phyloP scores from a whole-genome alignment of 257 asterid genomes.

The Cynanchum wilfordii region DNA sequence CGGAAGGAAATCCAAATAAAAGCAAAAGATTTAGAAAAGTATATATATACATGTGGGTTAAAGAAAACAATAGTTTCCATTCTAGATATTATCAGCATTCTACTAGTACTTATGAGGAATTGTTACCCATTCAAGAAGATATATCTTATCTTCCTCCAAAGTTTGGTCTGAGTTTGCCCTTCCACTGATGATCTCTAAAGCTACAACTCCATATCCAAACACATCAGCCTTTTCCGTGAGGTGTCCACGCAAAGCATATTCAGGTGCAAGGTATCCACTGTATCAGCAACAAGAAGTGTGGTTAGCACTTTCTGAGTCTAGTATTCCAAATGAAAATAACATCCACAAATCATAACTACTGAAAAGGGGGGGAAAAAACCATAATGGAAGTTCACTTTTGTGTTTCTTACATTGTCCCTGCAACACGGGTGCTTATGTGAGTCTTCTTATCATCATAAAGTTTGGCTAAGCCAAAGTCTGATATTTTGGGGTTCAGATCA shows the following conservation, averaged over 20 bases:
- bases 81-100: not conserved
- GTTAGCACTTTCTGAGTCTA: not conserved
- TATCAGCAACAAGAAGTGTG: not conserved
- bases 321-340: not conserved
- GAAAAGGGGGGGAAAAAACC: not conserved
- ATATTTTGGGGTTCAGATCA: slow-evolving; percentile 56
- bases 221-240: slow-evolving; percentile 27
- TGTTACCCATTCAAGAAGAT: slow-evolving; percentile 29
- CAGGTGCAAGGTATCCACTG: slow-evolving; percentile 25
- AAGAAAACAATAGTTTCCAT: not conserved
- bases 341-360: not conserved
- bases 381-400: not conserved
- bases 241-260: slow-evolving; percentile 22
- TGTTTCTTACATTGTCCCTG: slow-evolving; percentile 72
- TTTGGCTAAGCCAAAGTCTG: slow-evolving; percentile 81
- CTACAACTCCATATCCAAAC: slow-evolving; percentile 26
- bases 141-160: slow-evolving; percentile 19
- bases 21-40: not conserved
- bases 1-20: not conserved
- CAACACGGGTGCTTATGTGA: slow-evolving; percentile 81
- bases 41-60: not conserved
- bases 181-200: slow-evolving; percentile 24
- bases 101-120: not conserved
- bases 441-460: slow-evolving; percentile 45
- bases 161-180: slow-evolving; percentile 20